Percentiles rank a stretch among this genome's conserved stretches.
Conservation (phyloP, 768 basidiomycete species). For the Jaapia argillacea region DNA sequence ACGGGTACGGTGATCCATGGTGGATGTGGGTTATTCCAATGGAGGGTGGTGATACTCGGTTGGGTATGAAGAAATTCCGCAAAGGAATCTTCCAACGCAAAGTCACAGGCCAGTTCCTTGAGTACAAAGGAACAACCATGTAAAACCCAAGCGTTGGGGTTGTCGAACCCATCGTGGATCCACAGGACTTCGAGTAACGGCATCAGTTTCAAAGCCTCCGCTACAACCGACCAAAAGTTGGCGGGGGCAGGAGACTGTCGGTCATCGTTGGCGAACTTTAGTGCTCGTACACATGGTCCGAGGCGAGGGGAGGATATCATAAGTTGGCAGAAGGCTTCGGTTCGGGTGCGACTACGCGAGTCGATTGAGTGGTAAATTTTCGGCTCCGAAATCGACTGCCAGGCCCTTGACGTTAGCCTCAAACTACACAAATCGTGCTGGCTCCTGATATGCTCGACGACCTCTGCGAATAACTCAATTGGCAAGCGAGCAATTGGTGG, state of each 20-base stretch:
- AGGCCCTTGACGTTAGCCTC: conserved; percentile 5
- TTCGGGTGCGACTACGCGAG: conserved; percentile 2
- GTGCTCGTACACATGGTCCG: conserved; percentile 7
- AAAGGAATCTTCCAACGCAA: conserved; percentile 8
- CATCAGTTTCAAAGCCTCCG: conserved; percentile 7
- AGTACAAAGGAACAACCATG: conserved; percentile 8
- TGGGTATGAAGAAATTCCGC: conserved; percentile 8
- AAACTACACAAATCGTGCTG: conserved; percentile 9
- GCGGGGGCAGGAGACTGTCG: neutral
- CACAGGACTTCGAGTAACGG: conserved; percentile 9
- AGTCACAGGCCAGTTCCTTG: conserved; percentile 8
- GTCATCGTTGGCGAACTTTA: conserved; percentile 7
- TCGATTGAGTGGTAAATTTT: conserved; percentile 9
- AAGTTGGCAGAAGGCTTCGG: conserved; percentile 8
- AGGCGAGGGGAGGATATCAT: conserved; percentile 7
- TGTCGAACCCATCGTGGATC: conserved; percentile 4
- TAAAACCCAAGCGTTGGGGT: conserved; percentile 10
- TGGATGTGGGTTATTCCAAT: conserved; percentile 7
- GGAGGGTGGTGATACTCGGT: conserved; percentile 4
- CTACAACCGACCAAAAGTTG: conserved; percentile 8
- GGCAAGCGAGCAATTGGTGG: too few relatives aligned
- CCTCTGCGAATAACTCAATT: conserved; percentile 8
- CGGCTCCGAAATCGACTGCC: conserved; percentile 8
- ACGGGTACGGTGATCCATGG: neutral
- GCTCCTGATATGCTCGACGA: conserved; percentile 7